Conservation (phyloP, 192 early-diverging fungal species). For the Coemansia sp. region DNA sequence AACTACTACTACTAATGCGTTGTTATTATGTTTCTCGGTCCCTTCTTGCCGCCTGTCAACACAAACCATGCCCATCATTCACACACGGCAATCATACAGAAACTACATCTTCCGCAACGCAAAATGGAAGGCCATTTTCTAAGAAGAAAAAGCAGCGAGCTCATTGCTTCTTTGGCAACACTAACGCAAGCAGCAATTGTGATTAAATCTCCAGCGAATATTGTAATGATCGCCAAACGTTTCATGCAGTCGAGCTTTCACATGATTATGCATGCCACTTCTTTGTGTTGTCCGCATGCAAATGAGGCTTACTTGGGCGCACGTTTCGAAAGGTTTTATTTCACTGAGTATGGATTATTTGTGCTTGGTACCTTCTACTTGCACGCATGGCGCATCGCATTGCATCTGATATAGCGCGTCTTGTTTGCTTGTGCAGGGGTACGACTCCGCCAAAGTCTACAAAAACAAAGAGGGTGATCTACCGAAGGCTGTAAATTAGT, state of each 20-base stretch:
- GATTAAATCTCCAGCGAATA: background rate
- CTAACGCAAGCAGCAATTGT: background rate
- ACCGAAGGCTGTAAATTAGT: background rate
- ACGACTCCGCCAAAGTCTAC: background rate
- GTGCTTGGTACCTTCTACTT: background rate
- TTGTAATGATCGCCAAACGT: background rate
- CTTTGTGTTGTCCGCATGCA: background rate
- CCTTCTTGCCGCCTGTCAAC: too few relatives aligned
- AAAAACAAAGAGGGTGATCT: background rate
- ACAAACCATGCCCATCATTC: too few relatives aligned
- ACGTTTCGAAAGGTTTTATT: background rate
- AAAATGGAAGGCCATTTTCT: too few relatives aligned
- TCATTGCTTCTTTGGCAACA: too few relatives aligned
- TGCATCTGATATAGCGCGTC: background rate
- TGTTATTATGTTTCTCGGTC: too few relatives aligned
- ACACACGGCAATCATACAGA: too few relatives aligned
- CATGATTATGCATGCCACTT: constrained; percentile 9
- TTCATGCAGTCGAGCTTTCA: constrained; percentile 4
- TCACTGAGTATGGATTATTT: background rate
- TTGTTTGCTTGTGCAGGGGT: background rate
- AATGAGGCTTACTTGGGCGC: background rate
- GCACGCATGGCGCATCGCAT: constrained; percentile 6
- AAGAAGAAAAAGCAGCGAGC: too few relatives aligned
- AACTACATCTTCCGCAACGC: too few relatives aligned
- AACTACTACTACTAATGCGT: too few relatives aligned